Evolutionary conservation across 1,284 basidiomycete species (phyloP).

Genomic region (Blastosporella zonata): DNA sequence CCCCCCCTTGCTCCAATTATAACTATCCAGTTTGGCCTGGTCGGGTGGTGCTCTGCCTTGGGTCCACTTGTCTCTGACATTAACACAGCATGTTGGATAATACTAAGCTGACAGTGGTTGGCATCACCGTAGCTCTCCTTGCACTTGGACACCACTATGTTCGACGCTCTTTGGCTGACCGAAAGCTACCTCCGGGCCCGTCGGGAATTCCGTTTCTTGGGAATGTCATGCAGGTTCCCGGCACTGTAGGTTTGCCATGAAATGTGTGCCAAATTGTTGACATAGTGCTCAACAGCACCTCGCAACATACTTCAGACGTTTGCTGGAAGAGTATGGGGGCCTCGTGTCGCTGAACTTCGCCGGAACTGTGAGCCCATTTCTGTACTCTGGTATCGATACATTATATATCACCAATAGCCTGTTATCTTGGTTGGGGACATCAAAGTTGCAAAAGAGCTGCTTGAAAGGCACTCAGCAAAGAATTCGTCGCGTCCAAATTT

Average conservation of each 20-base stretch:
- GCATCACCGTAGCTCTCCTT: not conserved
- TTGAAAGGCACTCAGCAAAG: constrained; percentile 3
- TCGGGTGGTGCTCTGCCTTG: too few relatives aligned
- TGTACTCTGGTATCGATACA: not conserved
- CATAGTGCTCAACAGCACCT: not conserved
- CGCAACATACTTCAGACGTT: not conserved
- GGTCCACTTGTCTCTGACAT: too few relatives aligned
- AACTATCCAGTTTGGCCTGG: too few relatives aligned
- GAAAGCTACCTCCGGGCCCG: not conserved
- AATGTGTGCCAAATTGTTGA: not conserved
- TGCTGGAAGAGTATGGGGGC: constrained; percentile 5
- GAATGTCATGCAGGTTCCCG: constrained; percentile 3
- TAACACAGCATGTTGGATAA: constrained; percentile 1
- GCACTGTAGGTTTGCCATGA: not conserved
- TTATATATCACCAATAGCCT: not conserved
- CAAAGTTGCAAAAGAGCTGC: constrained; percentile 1
- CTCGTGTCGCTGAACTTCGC: constrained; percentile 3
- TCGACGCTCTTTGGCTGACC: too few relatives aligned
- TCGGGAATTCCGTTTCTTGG: constrained; percentile 1
- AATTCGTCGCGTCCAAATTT: constrained; percentile 2
- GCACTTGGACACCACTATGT: not conserved
- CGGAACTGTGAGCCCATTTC: not conserved
- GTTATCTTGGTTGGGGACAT: constrained; percentile 5
- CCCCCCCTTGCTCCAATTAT: too few relatives aligned
- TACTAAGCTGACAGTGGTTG: not conserved